phyloP scores from a whole-genome alignment of 208 protist species.

The Leptomonas pyrrhocoris region DNA sequence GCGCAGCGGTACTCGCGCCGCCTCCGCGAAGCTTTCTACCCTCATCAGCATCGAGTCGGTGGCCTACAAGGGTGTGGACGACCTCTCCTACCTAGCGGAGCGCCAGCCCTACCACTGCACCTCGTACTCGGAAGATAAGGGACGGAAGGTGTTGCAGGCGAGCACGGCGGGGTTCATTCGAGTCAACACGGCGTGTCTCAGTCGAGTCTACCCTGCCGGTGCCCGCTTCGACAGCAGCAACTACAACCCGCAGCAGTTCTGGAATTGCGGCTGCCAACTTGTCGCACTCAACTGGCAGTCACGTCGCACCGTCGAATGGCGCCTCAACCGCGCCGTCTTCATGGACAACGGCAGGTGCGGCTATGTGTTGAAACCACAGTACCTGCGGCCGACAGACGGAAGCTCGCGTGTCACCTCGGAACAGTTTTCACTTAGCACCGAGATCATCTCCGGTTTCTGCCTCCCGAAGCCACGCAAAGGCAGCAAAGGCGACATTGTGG shows the following conservation, averaged over 20 bases:
- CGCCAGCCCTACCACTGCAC: constrained; percentile 65
- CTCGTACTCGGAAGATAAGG: constrained; percentile 63
- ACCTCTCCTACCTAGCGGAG: constrained; percentile 51
- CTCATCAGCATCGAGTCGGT: constrained; percentile 69
- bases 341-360: constrained; percentile 91
- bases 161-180: constrained; percentile 32
- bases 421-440: constrained; percentile 32
- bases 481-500: constrained; percentile 46
- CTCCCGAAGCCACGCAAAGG: constrained; percentile 45
- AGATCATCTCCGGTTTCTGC: constrained; percentile 60
- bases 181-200: constrained; percentile 75
- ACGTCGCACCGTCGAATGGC: constrained; percentile 45
- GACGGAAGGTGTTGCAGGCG: constrained; percentile 39
- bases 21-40: constrained; percentile 40
- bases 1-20: background rate
- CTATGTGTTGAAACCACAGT: constrained; percentile 92
- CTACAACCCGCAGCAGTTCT: constrained; percentile 86
- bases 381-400: constrained; percentile 34
- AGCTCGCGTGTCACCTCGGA: constrained; percentile 4
- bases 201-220: constrained; percentile 92
- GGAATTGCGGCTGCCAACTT: constrained; percentile 84
- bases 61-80: constrained; percentile 52
- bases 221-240: constrained; percentile 91
- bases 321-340: constrained; percentile 91
- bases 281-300: constrained; percentile 93